Evolutionary conservation across 345 rosid genomes (phyloP), one percentile per base, ranked within the genome.

Genomic region (Passiflora organensis): DNA sequence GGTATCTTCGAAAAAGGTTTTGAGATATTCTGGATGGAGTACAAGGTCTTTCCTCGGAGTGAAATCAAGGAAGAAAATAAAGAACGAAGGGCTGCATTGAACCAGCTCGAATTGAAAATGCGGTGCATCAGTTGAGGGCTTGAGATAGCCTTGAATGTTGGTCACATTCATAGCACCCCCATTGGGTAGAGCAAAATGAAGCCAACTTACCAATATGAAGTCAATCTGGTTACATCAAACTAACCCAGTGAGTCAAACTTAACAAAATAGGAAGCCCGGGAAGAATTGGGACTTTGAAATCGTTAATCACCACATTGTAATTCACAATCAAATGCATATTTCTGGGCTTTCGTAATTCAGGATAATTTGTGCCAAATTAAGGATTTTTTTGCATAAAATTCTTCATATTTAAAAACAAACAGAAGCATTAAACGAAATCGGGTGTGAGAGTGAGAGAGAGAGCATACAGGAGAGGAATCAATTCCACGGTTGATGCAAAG

Each of bases 171-270:
- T 48, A 15, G 60, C 48, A 10, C 37, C 49, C 25, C 62, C 66
- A 0, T n/a, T 22, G 19, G 72, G 72, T 17, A 11, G n/a, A 25
- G 50, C 11, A 51, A 55, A 41, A 45, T 43, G 61, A 0, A 67
- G 66, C 65, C 66, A 67, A 46, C 71, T 67, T 13, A 55, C 47
- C 47, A 60, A 48, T 48, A 67, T 48, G 32, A 67, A 59, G 55
- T 67, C 60, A 43, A 67, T 54, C 71, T 67, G 55, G 13, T 47
- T 18, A 1, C 32, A 48, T 48, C 1, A 14, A 21, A 48, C 1
- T 10, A 39, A n/a, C n/a, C n/a, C 13, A 39, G 12, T 14, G n/a
- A 10, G n/a, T 39, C n/a, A 2, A 39, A 10, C 5, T 39, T 39
- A 10, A 10, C n/a, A 10, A 10, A 39, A 10, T 10, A 39, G 12